Evolutionary conservation across 1,284 basidiomycete genomes (phyloP), one percentile per base, ranked within the genome.

Genomic region (Quambalaria eucalypti): DNA sequence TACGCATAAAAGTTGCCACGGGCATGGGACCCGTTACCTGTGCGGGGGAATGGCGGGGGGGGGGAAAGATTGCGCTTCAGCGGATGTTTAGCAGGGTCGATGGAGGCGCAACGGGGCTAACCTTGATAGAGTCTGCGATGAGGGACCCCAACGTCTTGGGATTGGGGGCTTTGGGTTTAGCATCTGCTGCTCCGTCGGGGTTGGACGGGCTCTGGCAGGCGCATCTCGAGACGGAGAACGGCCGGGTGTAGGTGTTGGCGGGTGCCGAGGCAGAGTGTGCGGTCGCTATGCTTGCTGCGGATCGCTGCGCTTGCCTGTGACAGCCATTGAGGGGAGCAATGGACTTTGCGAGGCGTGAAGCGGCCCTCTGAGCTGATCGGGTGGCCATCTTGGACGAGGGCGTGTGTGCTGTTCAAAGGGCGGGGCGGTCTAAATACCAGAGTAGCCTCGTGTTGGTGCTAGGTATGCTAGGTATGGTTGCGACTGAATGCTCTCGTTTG

Each of bases 1-100:
- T 66, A 30, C 69, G 64, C 73, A 75, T 75, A 59, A 67, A 75
- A 9, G 71, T 71, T 6, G 71, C 65, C 19, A 75, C 62, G 1
- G 69, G 60, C 63, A 75, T 62, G 2, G 73, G 73, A 0, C 73
- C 73, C 1, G 65, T 62, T 2, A 63, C 60, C 57, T 60, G 38
- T 46, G 42, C 42, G 42, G 25, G 14, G 5, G 2, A 26, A 26
- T 23, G n/a, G 42, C 12, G 25, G 42, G 21, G 12, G 42, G 5
- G 3, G 3, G 7, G 4, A 6, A 5, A 25, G 6, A 26, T 26
- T 25, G 14, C 16, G 21, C 4, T 26, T 6, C n/a, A n/a, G 25
- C 42, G 21, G 21, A 12, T 46, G 40, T 46, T 14, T 8, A 42
- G 23, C 21, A 26, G 42, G 12, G 42, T n/a, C n/a, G n/a, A n/a